These are phyloP conservation scores for Neurospora sp. DNA, from an alignment of 2,329 filamentous ascomycete species.

Conservation along the genomic window DNA sequence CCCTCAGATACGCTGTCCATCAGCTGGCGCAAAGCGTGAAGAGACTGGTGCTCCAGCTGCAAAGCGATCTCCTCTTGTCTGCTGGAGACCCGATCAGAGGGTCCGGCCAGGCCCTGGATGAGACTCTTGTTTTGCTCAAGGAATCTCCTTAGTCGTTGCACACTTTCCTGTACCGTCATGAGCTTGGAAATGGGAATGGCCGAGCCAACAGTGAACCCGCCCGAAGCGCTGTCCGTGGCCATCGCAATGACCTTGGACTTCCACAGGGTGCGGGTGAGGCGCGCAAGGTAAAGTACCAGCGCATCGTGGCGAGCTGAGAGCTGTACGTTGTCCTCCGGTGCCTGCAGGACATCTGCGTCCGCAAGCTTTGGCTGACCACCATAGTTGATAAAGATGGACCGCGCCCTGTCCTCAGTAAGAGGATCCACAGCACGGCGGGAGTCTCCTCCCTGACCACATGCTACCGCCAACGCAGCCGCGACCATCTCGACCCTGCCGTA, in stretches of 20 bases:
- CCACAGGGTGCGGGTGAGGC: slow-evolving; percentile 86
- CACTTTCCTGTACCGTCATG: slow-evolving; percentile 64
- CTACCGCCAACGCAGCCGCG: slow-evolving; percentile 83
- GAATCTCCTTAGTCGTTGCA: slow-evolving; percentile 72
- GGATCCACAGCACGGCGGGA: slow-evolving; percentile 66
- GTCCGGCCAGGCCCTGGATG: slow-evolving; percentile 88
- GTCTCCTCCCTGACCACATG: slow-evolving; percentile 86
- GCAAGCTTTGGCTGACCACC: slow-evolving; percentile 80
- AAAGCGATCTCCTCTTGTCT: slow-evolving; percentile 86
- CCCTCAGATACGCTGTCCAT: slow-evolving; percentile 90
- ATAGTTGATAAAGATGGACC: slow-evolving; percentile 82
- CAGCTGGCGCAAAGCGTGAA: slow-evolving; percentile 75
- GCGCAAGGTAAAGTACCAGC: slow-evolving; percentile 75
- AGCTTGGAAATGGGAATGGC: slow-evolving; percentile 61
- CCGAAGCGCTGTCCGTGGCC: slow-evolving; percentile 36
- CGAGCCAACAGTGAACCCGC: slow-evolving; percentile 54
- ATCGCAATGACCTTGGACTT: slow-evolving; percentile 61
- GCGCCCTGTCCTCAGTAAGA: slow-evolving; percentile 73
- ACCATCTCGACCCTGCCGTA: slow-evolving; percentile 87
- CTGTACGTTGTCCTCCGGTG: slow-evolving; percentile 65
- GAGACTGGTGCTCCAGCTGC: slow-evolving; percentile 86
- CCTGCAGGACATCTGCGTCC: slow-evolving; percentile 61
- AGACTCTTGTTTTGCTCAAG: slow-evolving; percentile 79
- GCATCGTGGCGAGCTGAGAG: slow-evolving; percentile 86
- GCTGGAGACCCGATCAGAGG: slow-evolving; percentile 67